Evolutionary conservation across 768 basidiomycete genomes (phyloP), one percentile per base, ranked within the genome.

Genomic region (Tephrocybe sp.): DNA sequence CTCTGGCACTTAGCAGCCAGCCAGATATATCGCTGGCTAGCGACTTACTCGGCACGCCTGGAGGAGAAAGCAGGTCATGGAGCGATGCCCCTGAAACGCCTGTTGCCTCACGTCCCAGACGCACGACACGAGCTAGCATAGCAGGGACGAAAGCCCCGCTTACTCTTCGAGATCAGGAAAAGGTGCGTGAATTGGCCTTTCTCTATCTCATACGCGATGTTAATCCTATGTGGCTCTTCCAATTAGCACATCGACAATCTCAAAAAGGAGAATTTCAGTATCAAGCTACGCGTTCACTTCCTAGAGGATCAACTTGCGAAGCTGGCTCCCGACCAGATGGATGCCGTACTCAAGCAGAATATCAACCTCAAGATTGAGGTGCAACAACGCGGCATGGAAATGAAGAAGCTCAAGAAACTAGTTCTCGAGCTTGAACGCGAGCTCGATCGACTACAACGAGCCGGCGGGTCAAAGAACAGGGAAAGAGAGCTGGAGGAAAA

Each of bases 241-340:
- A 26, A 30, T 17, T 39, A 98, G 95, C 90, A 95, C 67, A 92
- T 97, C 64, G 93, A 98, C 70, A 85, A 85, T 55, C 82, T 94
- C 62, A 94, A 96, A 74, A 97, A 95, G 67, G 95, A 98, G 67
- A 96, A 96, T 75, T 98, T 98, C 68, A 88, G 87, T 62, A 86
- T 99, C 65, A 97, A 98, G 68, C 81, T 98, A 45, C 90, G 93
- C 52, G 90, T 98, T 3, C 93, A 97, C 64, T 96, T 97, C 65
- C 81, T 97, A 37, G 92, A 98, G 68, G 93, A 98, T 62, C 86
- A 91, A 39, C 80, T 99, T 14, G 88, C 88, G 2, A 85, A 91
- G 60, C 83, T 94, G 42, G 89, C 90, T 0, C 93, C 93, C 0
- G 93, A 96, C 65, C 89, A 97, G 62, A 89, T 95, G 65, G 90